Percentiles rank a stretch among this genome's conserved stretches.
phyloP scores from a whole-genome alignment of 2,329 filamentous ascomycete genomes.

The Sporothrix curviconia region DNA sequence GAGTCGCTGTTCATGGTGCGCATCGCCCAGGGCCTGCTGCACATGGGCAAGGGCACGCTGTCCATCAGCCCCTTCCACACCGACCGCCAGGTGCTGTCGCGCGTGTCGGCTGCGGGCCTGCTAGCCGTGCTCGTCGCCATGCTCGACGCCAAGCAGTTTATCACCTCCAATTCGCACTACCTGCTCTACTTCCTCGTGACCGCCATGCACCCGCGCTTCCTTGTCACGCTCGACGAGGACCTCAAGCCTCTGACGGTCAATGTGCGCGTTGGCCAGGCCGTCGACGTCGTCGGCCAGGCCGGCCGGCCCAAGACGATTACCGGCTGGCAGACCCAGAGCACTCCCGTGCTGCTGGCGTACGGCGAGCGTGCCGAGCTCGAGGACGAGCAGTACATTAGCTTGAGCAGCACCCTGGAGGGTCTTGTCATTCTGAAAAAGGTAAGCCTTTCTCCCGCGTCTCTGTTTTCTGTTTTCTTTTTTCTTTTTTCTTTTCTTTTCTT shows the following conservation, averaged over 20 bases:
- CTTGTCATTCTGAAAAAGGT: slow-evolving; percentile 97
- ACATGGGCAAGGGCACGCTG: slow-evolving; percentile 98
- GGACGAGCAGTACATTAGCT: slow-evolving; percentile 91
- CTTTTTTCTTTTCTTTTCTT: too few species aligned
- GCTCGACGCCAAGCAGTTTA: slow-evolving; percentile 88
- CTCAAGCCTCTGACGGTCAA: slow-evolving; percentile 92
- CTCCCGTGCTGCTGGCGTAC: slow-evolving; percentile 89
- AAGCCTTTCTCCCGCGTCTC: not conserved
- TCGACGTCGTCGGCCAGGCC: slow-evolving; percentile 95
- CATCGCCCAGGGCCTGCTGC: slow-evolving; percentile 91
- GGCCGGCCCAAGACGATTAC: slow-evolving; percentile 98
- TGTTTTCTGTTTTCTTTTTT: too few species aligned
- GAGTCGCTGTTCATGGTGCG: slow-evolving; percentile 98
- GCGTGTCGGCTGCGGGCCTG: slow-evolving; percentile 82
- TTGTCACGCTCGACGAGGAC: slow-evolving; percentile 92
- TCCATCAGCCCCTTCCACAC: slow-evolving; percentile 98
- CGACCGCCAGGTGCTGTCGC: slow-evolving; percentile 88
- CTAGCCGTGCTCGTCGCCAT: slow-evolving; percentile 86
- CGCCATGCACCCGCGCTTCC: slow-evolving; percentile 93
- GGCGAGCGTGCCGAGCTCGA: slow-evolving; percentile 95
- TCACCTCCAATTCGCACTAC: slow-evolving; percentile 67
- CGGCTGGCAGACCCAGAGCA: slow-evolving; percentile 98
- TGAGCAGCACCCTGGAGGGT: slow-evolving; percentile 87
- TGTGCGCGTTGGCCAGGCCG: slow-evolving; percentile 93
- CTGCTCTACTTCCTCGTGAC: slow-evolving; percentile 95